Conservation (phyloP, 2,329 filamentous ascomycete species). For the Metarhizium humberi region DNA sequence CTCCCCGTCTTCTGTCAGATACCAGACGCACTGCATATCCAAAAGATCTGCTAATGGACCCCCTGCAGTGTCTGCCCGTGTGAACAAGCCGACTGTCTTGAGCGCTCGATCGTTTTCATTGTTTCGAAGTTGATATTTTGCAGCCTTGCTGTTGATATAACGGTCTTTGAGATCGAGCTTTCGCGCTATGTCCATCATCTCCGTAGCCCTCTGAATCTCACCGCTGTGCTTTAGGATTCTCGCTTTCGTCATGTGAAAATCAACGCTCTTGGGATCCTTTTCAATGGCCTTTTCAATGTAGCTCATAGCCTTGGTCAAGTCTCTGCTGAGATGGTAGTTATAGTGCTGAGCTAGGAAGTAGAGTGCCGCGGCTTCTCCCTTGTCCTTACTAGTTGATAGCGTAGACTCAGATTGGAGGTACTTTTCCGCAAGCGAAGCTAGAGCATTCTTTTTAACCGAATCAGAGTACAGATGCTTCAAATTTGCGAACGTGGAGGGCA, state of each 20-base stretch:
- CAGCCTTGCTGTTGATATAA: slow-evolving; percentile 97
- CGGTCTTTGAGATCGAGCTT: slow-evolving; percentile 81
- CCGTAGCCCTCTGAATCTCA: slow-evolving; percentile 67
- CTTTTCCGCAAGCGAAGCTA: slow-evolving; percentile 67
- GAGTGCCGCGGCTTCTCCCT: slow-evolving; percentile 69
- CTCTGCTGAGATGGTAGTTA: slow-evolving; percentile 81
- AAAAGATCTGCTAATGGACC: slow-evolving; percentile 84
- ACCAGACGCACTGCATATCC: slow-evolving; percentile 99
- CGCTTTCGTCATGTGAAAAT: slow-evolving; percentile 92
- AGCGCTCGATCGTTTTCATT: slow-evolving; percentile 81
- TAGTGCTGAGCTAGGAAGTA: slow-evolving; percentile 97
- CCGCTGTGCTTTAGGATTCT: slow-evolving; percentile 89
- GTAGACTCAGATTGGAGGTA: slow-evolving; percentile 57
- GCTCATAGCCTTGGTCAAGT: slow-evolving; percentile 71
- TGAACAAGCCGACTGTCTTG: slow-evolving; percentile 88
- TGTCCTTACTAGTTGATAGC: slow-evolving; percentile 35
- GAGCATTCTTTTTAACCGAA: slow-evolving; percentile 62
- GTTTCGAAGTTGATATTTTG: slow-evolving; percentile 92
- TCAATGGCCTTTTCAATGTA: slow-evolving; percentile 79
- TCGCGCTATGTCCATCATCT: slow-evolving; percentile 81
- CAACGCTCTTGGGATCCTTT: slow-evolving; percentile 70
- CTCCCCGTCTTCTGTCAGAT: slow-evolving; percentile 87
- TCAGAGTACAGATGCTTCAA: slow-evolving; percentile 87
- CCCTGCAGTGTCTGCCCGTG: slow-evolving; percentile 77
- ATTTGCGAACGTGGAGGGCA: slow-evolving; percentile 94